These are phyloP conservation scores for Teunomyces stri DNA, from an alignment of 805 yeast genomes.

Conservation along the genomic window DNA sequence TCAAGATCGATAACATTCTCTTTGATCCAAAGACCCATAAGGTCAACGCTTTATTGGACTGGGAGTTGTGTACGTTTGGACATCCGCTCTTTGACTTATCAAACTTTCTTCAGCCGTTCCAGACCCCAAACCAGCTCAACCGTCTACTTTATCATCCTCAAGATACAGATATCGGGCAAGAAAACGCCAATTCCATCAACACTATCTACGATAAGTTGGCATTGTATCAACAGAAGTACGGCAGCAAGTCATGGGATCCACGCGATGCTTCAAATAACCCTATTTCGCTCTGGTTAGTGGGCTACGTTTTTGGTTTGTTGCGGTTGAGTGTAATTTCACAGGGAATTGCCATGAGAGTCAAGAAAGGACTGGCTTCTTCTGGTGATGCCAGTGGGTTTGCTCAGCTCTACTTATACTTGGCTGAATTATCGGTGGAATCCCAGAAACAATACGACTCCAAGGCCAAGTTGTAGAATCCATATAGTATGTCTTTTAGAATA, in stretches of 20 bases:
- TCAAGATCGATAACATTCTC: conserved; percentile 62
- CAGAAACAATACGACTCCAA: conserved; percentile 7
- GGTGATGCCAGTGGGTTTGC: conserved; percentile 47
- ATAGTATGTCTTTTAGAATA: too few relatives aligned
- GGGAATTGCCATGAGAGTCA: conserved; percentile 57
- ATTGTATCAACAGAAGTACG: conserved; percentile 22
- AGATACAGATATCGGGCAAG: conserved; percentile 31
- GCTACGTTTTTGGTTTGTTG: conserved; percentile 54
- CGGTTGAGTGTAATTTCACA: conserved; percentile 58
- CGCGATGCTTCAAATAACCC: conserved; percentile 43
- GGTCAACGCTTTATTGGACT: conserved; percentile 57
- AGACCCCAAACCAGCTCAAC: conserved; percentile 41
- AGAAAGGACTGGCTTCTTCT: conserved; percentile 52
- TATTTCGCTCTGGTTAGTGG: conserved; percentile 46
- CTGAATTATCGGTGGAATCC: conserved; percentile 27
- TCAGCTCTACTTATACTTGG: conserved; percentile 28
- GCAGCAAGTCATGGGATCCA: conserved; percentile 27
- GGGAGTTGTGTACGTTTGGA: conserved; percentile 67
- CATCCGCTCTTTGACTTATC: conserved; percentile 64
- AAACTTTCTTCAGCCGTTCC: conserved; percentile 55
- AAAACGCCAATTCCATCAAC: conserved; percentile 22
- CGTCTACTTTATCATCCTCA: conserved; percentile 23
- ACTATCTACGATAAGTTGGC: conserved; percentile 23
- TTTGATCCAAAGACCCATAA: conserved; percentile 51
- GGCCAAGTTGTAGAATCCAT: background rate